phyloP scores from a whole-genome alignment of 2,329 filamentous ascomycete species.

The Paraphaeosphaeria minitans region DNA sequence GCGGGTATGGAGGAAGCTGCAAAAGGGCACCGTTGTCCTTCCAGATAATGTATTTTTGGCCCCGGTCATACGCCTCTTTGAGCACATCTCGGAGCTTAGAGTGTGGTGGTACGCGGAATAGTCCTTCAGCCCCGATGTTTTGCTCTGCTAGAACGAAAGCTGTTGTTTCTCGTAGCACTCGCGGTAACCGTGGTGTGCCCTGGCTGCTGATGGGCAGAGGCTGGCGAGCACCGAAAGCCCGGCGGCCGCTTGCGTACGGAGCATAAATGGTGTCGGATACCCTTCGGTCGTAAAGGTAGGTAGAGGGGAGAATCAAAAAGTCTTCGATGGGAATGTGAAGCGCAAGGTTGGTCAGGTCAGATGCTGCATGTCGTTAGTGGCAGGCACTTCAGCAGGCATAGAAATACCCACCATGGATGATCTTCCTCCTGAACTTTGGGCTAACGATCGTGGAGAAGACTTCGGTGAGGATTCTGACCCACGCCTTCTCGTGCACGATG shows the following conservation, averaged over 20 bases:
- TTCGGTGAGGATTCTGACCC: conserved; percentile 61
- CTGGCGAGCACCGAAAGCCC: conserved; percentile 55
- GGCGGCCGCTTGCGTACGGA: conserved; percentile 52
- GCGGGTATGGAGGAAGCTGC: conserved; percentile 39
- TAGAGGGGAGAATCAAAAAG: conserved; percentile 59
- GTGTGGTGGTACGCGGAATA: conserved; percentile 61
- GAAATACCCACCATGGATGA: conserved; percentile 55
- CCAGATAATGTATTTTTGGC: conserved; percentile 60
- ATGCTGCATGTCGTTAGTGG: conserved; percentile 46
- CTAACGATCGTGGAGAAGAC: conserved; percentile 63
- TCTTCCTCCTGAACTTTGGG: conserved; percentile 63
- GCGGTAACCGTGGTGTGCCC: conserved; percentile 56
- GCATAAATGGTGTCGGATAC: conserved; percentile 54
- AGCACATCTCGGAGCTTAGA: conserved; percentile 56
- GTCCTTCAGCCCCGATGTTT: conserved; percentile 56
- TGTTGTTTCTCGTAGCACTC: conserved; percentile 59
- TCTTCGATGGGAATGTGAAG: conserved; percentile 58
- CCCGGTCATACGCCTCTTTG: conserved; percentile 60
- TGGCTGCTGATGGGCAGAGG: conserved; percentile 54
- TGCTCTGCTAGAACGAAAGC: conserved; percentile 56
- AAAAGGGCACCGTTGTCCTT: conserved; percentile 50
- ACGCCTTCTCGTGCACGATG: conserved; percentile 63
- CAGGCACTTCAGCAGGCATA: background rate
- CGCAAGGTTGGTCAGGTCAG: conserved; percentile 55
- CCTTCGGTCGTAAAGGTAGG: conserved; percentile 60